A percentile compares a stretch with the other conserved stretches of the same genome.
phyloP scores from a whole-genome alignment of 306 rosid species.

The Lotus japonicus region DNA sequence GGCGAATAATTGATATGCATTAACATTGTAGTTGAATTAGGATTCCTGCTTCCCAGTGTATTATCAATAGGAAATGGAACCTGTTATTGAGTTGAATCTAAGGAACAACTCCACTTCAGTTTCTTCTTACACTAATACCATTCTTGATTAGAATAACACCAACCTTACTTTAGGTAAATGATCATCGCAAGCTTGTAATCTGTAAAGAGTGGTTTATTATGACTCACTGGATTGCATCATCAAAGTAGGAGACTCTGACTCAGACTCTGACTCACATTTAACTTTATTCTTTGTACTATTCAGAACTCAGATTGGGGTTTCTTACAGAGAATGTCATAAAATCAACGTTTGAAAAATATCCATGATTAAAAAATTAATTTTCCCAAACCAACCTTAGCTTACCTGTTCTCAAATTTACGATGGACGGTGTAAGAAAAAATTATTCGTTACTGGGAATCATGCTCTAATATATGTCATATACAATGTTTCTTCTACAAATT shows the following conservation, averaged over 20 bases:
- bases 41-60: no score
- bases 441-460: no score
- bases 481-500: no score
- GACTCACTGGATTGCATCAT: not conserved
- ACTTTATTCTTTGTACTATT: not conserved
- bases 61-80: no score
- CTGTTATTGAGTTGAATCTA: no score
- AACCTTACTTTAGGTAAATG: not conserved
- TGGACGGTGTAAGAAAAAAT: no score
- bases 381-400: not conserved
- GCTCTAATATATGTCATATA: not conserved
- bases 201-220: not conserved
- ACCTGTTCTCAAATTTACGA: no score
- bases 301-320: not conserved
- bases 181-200: not conserved
- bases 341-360: not conserved
- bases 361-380: not conserved
- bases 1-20: no score
- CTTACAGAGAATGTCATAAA: not conserved
- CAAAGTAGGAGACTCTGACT: not conserved
- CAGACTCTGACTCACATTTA: not conserved
- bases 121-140: no score
- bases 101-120: no score
- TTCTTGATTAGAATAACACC: no score
- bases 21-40: no score